Percentiles rank a stretch among this genome's conserved stretches.
phyloP scores from a whole-genome alignment of 345 rosid species.

The Noccaea caerulescens region DNA sequence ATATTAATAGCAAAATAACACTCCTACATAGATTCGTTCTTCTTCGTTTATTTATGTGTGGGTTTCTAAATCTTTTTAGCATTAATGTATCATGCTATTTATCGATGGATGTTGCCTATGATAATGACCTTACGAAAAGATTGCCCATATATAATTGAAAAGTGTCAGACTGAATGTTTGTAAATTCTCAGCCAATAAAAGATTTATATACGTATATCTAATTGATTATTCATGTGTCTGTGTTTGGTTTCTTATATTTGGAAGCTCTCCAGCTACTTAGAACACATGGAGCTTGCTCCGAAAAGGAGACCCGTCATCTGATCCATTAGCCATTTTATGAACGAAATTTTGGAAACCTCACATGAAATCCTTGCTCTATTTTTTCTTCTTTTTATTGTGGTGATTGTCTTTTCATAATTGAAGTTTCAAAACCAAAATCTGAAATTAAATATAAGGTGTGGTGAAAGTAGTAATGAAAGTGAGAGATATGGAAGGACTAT shows the following conservation, averaged over 20 bases:
- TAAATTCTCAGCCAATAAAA: slow-evolving; percentile 36
- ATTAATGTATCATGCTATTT: slow-evolving; percentile 34
- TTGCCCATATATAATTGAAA: slow-evolving; percentile 35
- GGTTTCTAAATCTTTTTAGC: neutral
- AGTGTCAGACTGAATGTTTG: slow-evolving; percentile 45
- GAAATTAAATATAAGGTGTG: neutral
- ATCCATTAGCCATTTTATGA: neutral
- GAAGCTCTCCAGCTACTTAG: slow-evolving; percentile 3
- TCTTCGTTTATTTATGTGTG: slow-evolving; percentile 31
- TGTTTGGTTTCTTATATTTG: slow-evolving; percentile 27
- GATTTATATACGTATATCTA: slow-evolving; percentile 5
- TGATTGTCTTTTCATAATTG: neutral
- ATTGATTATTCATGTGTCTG: slow-evolving; percentile 22
- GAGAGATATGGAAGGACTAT: slow-evolving; percentile 19
- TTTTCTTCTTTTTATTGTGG: neutral
- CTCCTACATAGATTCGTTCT: slow-evolving; percentile 27
- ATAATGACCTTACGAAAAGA: slow-evolving; percentile 42
- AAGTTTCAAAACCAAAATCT: neutral
- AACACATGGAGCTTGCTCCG: slow-evolving; percentile 12
- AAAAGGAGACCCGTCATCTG: neutral
- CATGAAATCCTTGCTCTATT: neutral
- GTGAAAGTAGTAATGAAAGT: slow-evolving; percentile 10
- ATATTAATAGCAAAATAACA: slow-evolving; percentile 22
- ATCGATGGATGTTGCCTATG: slow-evolving; percentile 39
- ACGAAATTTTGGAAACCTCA: slow-evolving; percentile 7